Percentiles rank a stretch among this genome's conserved stretches.
These are phyloP conservation scores for Penicillium sp. DNA, from an alignment of 2,329 filamentous ascomycete species.

Conservation along the genomic window DNA sequence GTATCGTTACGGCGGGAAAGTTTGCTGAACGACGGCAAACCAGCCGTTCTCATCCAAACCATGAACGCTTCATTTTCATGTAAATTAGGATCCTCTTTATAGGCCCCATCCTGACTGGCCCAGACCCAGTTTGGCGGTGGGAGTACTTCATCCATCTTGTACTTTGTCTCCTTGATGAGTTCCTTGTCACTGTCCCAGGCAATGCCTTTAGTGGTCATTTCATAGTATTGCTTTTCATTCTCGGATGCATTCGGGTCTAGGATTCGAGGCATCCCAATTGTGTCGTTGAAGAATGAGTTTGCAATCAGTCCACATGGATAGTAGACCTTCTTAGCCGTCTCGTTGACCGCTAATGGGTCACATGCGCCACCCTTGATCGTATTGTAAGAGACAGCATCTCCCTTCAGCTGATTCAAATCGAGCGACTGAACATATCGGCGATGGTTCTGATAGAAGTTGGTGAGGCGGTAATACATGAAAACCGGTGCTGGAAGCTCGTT, in stretches of 20 bases:
- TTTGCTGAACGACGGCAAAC: slow-evolving; percentile 92
- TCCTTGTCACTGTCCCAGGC: slow-evolving; percentile 82
- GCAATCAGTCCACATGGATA: slow-evolving; percentile 96
- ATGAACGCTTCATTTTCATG: slow-evolving; percentile 80
- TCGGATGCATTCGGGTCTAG: not conserved
- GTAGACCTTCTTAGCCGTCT: slow-evolving; percentile 62
- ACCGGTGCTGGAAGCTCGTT: slow-evolving; percentile 77
- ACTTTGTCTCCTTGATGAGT: slow-evolving; percentile 70
- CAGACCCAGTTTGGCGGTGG: slow-evolving; percentile 92
- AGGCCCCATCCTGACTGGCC: slow-evolving; percentile 67
- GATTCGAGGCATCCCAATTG: slow-evolving; percentile 65
- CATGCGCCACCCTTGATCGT: slow-evolving; percentile 69
- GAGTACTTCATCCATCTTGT: slow-evolving; percentile 63
- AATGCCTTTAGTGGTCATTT: slow-evolving; percentile 74
- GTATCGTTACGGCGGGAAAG: slow-evolving; percentile 79
- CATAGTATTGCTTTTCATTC: slow-evolving; percentile 58
- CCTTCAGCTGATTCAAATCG: slow-evolving; percentile 77
- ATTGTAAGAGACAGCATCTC: slow-evolving; percentile 57
- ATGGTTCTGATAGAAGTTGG: slow-evolving; percentile 99
- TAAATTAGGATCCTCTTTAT: slow-evolving; percentile 69
- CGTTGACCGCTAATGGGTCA: slow-evolving; percentile 63
- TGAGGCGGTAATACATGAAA: slow-evolving; percentile 89
- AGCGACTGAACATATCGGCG: slow-evolving; percentile 92
- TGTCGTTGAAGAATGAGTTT: slow-evolving; percentile 97
- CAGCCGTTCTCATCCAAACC: slow-evolving; percentile 98